Conservation (phyloP, 1,139 yeast species). For the Petasospora fabianii region DNA sequence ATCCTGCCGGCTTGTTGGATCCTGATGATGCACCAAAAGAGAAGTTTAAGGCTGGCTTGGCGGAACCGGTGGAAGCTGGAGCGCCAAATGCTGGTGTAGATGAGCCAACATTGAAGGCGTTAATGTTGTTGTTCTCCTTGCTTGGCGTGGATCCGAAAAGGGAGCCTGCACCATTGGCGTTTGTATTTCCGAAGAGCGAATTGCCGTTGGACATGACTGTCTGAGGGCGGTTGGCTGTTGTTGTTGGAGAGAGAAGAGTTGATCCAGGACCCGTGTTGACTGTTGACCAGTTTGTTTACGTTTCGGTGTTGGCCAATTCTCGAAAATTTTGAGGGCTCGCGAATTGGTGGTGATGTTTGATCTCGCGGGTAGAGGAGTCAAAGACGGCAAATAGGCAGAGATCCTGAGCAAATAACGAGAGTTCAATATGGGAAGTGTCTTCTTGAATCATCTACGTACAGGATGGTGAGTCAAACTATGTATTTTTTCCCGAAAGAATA, state of each 20-base stretch:
- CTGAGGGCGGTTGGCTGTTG: not conserved
- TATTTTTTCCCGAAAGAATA: constrained; percentile 3
- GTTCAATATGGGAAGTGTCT: constrained; percentile 72
- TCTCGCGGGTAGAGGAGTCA: not conserved
- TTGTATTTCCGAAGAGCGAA: constrained; percentile 23
- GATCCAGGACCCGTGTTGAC: too few species aligned
- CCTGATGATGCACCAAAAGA: constrained; percentile 12
- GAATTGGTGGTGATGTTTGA: not conserved
- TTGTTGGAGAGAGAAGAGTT: not conserved
- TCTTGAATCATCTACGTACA: constrained; percentile 78
- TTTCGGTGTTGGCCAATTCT: not conserved
- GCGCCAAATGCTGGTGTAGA: constrained; percentile 4
- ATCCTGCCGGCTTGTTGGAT: not conserved
- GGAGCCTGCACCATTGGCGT: constrained; percentile 22
- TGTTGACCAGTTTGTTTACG: not conserved
- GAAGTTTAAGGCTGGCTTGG: constrained; percentile 8
- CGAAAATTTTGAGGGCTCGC: not conserved
- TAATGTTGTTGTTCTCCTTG: constrained; percentile 22
- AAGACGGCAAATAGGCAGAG: too few species aligned
- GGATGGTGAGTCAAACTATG: constrained; percentile 30
- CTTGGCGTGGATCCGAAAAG: constrained; percentile 25
- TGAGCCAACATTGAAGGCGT: constrained; percentile 28
- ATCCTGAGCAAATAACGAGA: not conserved
- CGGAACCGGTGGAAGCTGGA: not conserved
- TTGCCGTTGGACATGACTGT: constrained; percentile 3